phyloP scores from a whole-genome alignment of 1,284 basidiomycete genomes.

The Rhizopogon parksii region DNA sequence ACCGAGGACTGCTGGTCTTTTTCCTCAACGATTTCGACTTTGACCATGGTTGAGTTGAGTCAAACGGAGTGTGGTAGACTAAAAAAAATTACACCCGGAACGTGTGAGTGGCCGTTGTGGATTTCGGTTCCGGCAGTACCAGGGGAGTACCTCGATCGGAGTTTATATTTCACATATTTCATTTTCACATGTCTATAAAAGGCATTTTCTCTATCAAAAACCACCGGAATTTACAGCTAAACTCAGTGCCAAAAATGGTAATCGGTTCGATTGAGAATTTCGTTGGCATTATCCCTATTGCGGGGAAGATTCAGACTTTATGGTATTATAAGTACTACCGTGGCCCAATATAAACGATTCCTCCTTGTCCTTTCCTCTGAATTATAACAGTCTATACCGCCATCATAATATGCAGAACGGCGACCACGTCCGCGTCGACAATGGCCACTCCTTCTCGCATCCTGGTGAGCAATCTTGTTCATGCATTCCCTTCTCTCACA shows the following conservation, averaged over 20 bases:
- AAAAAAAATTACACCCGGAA: conserved; percentile 2
- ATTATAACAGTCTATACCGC: conserved; percentile 16
- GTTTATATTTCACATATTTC: not conserved
- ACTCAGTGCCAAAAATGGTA: not conserved
- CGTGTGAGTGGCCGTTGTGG: conserved; percentile 13
- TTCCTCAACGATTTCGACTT: conserved; percentile 77
- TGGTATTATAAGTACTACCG: conserved; percentile 25
- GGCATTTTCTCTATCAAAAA: not conserved
- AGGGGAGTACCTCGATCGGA: not conserved
- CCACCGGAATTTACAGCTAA: not conserved
- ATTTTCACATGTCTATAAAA: conserved; percentile 9
- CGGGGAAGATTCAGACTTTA: conserved; percentile 3
- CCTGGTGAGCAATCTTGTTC: conserved; percentile 28
- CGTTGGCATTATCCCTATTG: not conserved
- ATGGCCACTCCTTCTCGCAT: conserved; percentile 32
- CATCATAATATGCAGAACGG: conserved; percentile 35
- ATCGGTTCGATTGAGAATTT: not conserved
- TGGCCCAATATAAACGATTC: conserved; percentile 2
- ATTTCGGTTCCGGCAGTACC: not conserved
- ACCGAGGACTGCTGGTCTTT: conserved; percentile 42
- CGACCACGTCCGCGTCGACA: conserved; percentile 8
- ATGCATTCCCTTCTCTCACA: conserved; percentile 7
- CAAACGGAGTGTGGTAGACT: conserved; percentile 8
- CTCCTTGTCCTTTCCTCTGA: conserved; percentile 14
- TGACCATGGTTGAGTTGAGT: conserved; percentile 55